Evolutionary conservation across 306 rosid species (phyloP), one percentile per base, ranked within the genome.

Genomic region (Neltuma alba): DNA sequence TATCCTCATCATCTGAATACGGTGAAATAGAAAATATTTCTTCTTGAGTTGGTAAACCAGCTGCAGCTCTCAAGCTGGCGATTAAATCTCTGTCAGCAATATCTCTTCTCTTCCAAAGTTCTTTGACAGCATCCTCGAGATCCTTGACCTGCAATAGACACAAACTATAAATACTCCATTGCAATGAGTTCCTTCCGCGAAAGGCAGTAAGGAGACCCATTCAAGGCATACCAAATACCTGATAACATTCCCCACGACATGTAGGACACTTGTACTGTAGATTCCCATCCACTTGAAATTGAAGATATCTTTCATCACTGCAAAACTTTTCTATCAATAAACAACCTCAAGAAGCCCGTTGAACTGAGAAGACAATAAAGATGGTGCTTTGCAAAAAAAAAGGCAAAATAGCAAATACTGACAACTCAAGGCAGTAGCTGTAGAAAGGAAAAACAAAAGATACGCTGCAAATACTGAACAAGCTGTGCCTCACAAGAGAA

Each of bases 71-170:
- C 93, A 96, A 86, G 92, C 91, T 90, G 67, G 86, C 74, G 82
- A 96, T 87, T 79, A 91, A 86, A 86, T 90, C 96, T 31, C 71
- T 85, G 75, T 96, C 99, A 65, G 92, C 89, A 75, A 80, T 70
- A 34, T 96, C 94, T 86, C 84, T 93, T 89, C 99, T 88, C 88
- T 89, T 91, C 98, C 99, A 96, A 76, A 96, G 94, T 88, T 96
- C 98, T 85, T 87, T 92, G 63, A 91, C 96, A 61, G 99, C 99
- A 88, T 96, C 98, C 79, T 93, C 99, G 33, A 90, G 90, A 88
- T 86, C 88, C 89, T 90, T 85, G 79, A 96, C 93, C 99, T 96
- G 82, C 68, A 68, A 21, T 63, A 70, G 47, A 64, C 72, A 67
- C 44, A 79, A 73, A 75, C 75, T 57, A 45, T 14, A 74, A 63